Percentiles rank a stretch among this genome's conserved stretches.
These are phyloP conservation scores for Fulvia fulva DNA, from an alignment of 2,329 filamentous ascomycete species.

Conservation along the genomic window DNA sequence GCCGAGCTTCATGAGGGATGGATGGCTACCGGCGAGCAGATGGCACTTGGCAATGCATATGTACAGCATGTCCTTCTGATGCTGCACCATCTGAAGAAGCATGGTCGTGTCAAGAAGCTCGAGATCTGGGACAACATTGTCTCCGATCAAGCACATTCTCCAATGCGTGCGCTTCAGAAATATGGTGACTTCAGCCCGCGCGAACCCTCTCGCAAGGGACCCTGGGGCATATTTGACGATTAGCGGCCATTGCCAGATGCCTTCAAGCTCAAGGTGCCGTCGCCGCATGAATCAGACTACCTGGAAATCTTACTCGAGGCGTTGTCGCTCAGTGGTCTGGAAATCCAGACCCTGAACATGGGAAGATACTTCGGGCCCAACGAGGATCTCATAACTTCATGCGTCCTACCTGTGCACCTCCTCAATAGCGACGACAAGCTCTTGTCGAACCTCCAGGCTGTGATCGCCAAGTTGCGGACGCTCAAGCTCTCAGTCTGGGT, in stretches of 20 bases:
- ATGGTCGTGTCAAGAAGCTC: neutral
- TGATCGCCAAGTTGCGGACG: neutral
- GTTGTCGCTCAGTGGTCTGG: neutral
- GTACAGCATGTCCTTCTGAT: neutral
- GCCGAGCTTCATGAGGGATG: neutral
- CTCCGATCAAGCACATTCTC: neutral
- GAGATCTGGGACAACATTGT: neutral
- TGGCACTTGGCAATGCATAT: too few relatives aligned
- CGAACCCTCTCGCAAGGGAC: neutral
- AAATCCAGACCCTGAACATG: neutral
- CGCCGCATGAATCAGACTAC: neutral
- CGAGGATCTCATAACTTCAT: neutral
- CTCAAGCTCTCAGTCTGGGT: neutral
- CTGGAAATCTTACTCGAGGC: neutral
- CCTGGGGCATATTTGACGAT: too few relatives aligned
- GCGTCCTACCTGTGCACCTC: neutral
- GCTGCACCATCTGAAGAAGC: neutral
- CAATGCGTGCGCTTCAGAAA: neutral
- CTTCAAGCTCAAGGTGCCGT: neutral
- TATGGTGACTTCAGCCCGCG: neutral
- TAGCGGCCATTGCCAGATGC: too few relatives aligned
- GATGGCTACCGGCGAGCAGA: neutral
- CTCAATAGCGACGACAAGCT: neutral
- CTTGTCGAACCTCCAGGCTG: neutral
- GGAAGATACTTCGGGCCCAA: neutral